Conservation (phyloP, 1,284 basidiomycete species). For the Filobasidium uniguttulatum region DNA sequence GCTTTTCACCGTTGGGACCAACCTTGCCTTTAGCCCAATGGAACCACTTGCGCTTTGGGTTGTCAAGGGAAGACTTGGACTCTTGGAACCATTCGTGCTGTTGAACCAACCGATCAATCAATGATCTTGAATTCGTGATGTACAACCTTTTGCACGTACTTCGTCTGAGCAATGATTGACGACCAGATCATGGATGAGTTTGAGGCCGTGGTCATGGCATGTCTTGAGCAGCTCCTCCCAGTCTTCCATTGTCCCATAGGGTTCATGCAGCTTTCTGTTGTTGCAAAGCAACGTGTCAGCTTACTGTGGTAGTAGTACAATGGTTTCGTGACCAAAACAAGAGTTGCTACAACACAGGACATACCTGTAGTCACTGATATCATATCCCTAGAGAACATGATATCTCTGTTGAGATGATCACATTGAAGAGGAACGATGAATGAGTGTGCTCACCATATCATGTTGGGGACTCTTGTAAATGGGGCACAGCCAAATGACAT, state of each 20-base stretch:
- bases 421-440: background rate
- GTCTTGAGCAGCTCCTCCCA: slow-evolving; percentile 34
- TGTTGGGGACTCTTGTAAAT: slow-evolving; percentile 28
- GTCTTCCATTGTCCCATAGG: slow-evolving; percentile 39
- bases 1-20: slow-evolving; percentile 24
- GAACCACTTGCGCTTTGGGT: slow-evolving; percentile 40
- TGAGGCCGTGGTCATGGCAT: slow-evolving; percentile 34
- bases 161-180: slow-evolving; percentile 39
- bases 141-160: background rate
- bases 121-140: background rate
- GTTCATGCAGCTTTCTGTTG: slow-evolving; percentile 35
- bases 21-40: slow-evolving; percentile 34
- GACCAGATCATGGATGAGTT: slow-evolving; percentile 39
- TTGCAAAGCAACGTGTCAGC: too few relatives aligned
- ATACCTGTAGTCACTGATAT: slow-evolving; percentile 18
- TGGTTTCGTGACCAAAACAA: too few relatives aligned
- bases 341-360: background rate
- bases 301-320: too few relatives aligned
- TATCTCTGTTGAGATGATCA: too few relatives aligned
- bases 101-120: background rate
- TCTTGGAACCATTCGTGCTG: slow-evolving; percentile 40
- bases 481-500: slow-evolving; percentile 37
- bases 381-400: slow-evolving; percentile 18
- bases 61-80: slow-evolving; percentile 30
- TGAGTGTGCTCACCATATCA: slow-evolving; percentile 20